A percentile compares a stretch with the other conserved stretches of the same genome.
phyloP scores from a whole-genome alignment of 257 asterid genomes.

The Dorcoceras hygrometricum region DNA sequence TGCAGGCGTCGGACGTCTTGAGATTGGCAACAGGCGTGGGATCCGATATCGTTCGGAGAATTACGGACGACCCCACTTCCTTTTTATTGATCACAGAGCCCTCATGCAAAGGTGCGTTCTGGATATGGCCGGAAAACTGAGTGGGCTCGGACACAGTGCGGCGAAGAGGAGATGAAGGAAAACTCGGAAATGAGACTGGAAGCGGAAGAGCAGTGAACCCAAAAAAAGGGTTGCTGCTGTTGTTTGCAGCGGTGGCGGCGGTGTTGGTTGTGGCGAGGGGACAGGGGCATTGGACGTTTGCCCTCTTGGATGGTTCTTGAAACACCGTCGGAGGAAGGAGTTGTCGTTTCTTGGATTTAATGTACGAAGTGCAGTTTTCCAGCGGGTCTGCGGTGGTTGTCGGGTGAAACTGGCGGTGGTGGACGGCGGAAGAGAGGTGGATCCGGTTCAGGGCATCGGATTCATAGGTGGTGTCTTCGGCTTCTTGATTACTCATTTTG shows the following conservation, averaged over 20 bases:
- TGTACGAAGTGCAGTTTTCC: slow-evolving; percentile 16
- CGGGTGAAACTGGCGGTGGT: slow-evolving; percentile 11
- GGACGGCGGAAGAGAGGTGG: slow-evolving; percentile 35
- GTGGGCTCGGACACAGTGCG: slow-evolving; percentile 45
- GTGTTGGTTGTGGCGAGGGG: slow-evolving; percentile 10
- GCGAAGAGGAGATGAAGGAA: slow-evolving; percentile 27
- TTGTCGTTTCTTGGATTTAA: slow-evolving; percentile 26
- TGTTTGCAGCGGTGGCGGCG: slow-evolving; percentile 5
- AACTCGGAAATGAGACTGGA: slow-evolving; percentile 20
- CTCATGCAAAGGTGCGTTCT: slow-evolving; percentile 19
- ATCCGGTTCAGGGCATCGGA: slow-evolving; percentile 20
- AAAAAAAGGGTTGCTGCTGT: neutral
- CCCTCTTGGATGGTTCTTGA: slow-evolving; percentile 29
- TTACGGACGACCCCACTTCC: neutral
- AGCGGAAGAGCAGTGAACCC: slow-evolving; percentile 30
- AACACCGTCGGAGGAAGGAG: slow-evolving; percentile 19
- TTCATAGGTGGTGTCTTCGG: slow-evolving; percentile 6
- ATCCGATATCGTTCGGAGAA: slow-evolving; percentile 30
- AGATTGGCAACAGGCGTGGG: slow-evolving; percentile 27
- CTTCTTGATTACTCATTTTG: slow-evolving; percentile 27
- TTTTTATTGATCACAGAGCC: slow-evolving; percentile 9
- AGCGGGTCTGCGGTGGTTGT: neutral
- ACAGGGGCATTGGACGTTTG: slow-evolving; percentile 24
- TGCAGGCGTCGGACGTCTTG: slow-evolving; percentile 20
- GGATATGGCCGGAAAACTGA: slow-evolving; percentile 19